A percentile compares a stretch with the other conserved stretches of the same genome.
Conservation (phyloP, 1,284 basidiomycete genomes). For the Cutaneotrichosporon sp. region DNA sequence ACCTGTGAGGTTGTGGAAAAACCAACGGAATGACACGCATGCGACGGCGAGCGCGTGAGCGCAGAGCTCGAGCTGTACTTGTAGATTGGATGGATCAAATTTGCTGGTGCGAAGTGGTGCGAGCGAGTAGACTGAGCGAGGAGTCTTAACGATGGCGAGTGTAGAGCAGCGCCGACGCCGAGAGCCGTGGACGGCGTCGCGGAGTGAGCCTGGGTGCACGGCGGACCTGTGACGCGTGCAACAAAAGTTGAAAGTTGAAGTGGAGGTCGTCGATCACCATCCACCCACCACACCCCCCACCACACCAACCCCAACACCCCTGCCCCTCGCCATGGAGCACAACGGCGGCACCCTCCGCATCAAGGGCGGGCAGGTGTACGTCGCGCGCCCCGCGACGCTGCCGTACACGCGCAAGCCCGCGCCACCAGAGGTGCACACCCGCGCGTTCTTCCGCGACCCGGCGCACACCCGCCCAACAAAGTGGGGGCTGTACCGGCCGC, state of each 20-base stretch:
- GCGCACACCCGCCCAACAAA: slow-evolving; percentile 74
- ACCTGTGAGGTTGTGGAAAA: slow-evolving; percentile 34
- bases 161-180: too few relatives aligned
- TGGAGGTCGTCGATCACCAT: not conserved
- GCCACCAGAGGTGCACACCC: not conserved
- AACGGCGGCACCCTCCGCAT: not conserved
- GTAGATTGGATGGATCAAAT: slow-evolving; percentile 4
- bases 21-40: slow-evolving; percentile 30
- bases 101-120: not conserved
- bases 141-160: too few relatives aligned
- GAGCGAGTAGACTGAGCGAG: not conserved
- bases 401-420: not conserved
- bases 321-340: not conserved
- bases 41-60: too few relatives aligned
- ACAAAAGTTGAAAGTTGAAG: slow-evolving; percentile 3
- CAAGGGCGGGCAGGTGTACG: not conserved
- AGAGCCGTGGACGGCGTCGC: too few relatives aligned
- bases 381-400: not conserved
- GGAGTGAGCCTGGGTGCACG: too few relatives aligned
- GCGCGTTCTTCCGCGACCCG: slow-evolving; percentile 67
- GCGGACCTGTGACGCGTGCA: not conserved
- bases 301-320: too few relatives aligned
- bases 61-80: too few relatives aligned
- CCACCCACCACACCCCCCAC: not conserved
- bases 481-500: slow-evolving; percentile 69